These are phyloP conservation scores for Blastobotrys parvus DNA, from an alignment of 805 yeast genomes.

Conservation along the genomic window DNA sequence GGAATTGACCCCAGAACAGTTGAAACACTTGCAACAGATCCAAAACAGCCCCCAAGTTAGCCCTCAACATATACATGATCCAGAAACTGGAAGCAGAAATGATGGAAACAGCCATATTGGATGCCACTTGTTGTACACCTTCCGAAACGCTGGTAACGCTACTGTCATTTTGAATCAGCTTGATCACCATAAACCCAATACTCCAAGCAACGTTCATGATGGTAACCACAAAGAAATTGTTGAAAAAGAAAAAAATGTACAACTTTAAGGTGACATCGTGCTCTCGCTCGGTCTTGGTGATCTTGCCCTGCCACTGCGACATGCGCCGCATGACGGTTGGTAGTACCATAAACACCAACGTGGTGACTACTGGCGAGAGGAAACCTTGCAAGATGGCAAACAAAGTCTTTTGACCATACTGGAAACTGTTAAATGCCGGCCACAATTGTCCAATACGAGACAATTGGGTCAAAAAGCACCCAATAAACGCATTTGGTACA, in stretches of 20 bases:
- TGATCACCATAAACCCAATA: conserved; percentile 25
- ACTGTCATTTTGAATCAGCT: conserved; percentile 8
- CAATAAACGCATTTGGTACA: conserved; percentile 33
- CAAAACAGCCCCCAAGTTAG: conserved; percentile 24
- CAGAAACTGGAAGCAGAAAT: conserved; percentile 33
- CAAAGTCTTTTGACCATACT: conserved; percentile 20
- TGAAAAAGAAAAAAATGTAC: conserved; percentile 31
- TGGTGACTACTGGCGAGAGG: conserved; percentile 29
- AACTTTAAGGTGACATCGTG: conserved; percentile 30
- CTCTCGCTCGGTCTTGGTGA: conserved; percentile 31
- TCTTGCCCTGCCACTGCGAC: conserved; percentile 30
- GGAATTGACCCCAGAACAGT: conserved; percentile 20
- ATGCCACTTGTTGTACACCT: conserved; percentile 23
- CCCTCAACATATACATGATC: conserved; percentile 32
- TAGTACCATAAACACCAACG: conserved; percentile 27
- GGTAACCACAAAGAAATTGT: conserved; percentile 31
- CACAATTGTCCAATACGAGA: conserved; percentile 30
- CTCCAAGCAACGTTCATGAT: conserved; percentile 33
- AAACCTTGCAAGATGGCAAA: conserved; percentile 33
- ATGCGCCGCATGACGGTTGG: conserved; percentile 30
- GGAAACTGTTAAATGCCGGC: conserved; percentile 25
- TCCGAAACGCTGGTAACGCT: conserved; percentile 15
- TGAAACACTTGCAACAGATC: conserved; percentile 26
- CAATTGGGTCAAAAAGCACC: conserved; percentile 31
- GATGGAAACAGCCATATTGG: conserved; percentile 29